phyloP scores from a whole-genome alignment of 75 land plant species.

The Pinus tabuliformis region DNA sequence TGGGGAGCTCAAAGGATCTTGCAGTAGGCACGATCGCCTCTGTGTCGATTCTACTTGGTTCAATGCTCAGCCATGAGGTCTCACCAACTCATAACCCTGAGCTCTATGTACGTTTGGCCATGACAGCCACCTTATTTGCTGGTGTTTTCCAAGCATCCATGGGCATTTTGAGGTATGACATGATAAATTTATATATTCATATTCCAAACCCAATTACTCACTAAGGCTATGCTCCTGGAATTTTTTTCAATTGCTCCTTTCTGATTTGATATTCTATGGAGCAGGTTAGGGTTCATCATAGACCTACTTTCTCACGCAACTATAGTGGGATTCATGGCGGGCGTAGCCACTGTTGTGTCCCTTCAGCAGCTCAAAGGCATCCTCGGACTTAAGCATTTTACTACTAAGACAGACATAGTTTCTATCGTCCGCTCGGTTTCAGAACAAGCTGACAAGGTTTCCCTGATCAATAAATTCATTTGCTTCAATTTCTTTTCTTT shows the following conservation, averaged over 20 bases:
- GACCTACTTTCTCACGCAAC: slow-evolving; percentile 86
- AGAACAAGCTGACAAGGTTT: slow-evolving; percentile 63
- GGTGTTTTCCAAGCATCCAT: slow-evolving; percentile 37
- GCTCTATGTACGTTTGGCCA: slow-evolving; percentile 24
- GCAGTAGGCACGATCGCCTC: slow-evolving; percentile 48
- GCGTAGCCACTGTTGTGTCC: slow-evolving; percentile 68
- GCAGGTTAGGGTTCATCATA: slow-evolving; percentile 85
- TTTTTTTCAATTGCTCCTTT: too few relatives aligned
- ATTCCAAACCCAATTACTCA: too few relatives aligned
- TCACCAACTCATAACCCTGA: slow-evolving; percentile 4
- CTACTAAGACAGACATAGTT: slow-evolving; percentile 54
- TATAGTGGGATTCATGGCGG: slow-evolving; percentile 85
- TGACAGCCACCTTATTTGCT: slow-evolving; percentile 43
- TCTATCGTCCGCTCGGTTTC: slow-evolving; percentile 75
- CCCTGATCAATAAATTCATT: background rate
- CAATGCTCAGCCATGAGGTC: slow-evolving; percentile 22
- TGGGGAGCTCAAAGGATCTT: slow-evolving; percentile 49
- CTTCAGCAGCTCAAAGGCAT: slow-evolving; percentile 87
- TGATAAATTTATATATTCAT: background rate
- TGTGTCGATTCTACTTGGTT: slow-evolving; percentile 34
- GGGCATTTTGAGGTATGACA: slow-evolving; percentile 30
- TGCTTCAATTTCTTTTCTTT: background rate
- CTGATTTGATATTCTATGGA: too few relatives aligned
- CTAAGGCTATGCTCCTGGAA: too few relatives aligned
- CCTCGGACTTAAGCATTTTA: slow-evolving; percentile 58